Conservation (phyloP, 1,284 basidiomycete species). For the Cryptococcus sp. region DNA sequence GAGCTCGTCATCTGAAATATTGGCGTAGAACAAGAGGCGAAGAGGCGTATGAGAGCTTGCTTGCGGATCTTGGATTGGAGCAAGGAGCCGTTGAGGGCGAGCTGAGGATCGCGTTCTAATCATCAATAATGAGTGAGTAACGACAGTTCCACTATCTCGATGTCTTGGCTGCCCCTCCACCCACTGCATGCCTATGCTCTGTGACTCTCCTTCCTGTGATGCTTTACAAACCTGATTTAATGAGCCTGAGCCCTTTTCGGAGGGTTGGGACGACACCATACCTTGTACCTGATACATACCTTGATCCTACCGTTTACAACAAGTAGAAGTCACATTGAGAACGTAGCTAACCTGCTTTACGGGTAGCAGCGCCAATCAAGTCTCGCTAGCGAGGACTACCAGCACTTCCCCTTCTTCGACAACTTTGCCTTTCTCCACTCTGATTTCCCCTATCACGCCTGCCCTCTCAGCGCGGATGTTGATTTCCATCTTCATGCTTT, state of each 20-base stretch:
- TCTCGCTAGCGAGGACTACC: constrained; percentile 55
- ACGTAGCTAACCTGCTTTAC: not conserved
- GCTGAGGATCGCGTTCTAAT: constrained; percentile 52
- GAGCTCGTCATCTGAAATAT: constrained; percentile 82
- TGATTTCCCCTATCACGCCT: constrained; percentile 69
- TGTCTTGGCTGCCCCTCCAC: not conserved
- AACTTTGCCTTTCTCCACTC: constrained; percentile 79
- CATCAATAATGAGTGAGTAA: not conserved
- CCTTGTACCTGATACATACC: constrained; percentile 13
- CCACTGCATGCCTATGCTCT: not conserved
- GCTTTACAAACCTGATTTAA: constrained; percentile 54
- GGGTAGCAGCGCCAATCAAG: constrained; percentile 26
- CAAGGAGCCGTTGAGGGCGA: constrained; percentile 84
- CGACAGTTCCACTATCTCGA: not conserved
- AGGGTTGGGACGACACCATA: constrained; percentile 23
- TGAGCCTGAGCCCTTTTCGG: constrained; percentile 46
- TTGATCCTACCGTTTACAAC: constrained; percentile 5
- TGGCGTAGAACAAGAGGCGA: constrained; percentile 66
- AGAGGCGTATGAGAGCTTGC: constrained; percentile 67
- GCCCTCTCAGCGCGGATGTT: constrained; percentile 69
- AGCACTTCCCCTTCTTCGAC: constrained; percentile 81
- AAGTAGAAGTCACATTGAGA: not conserved
- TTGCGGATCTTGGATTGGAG: constrained; percentile 76
- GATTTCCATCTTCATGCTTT: constrained; percentile 97
- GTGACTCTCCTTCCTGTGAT: constrained; percentile 27